Evolutionary conservation across 1,284 basidiomycete species (phyloP), one percentile per base, ranked within the genome.

Genomic region (Sanghuangporus weigelae): DNA sequence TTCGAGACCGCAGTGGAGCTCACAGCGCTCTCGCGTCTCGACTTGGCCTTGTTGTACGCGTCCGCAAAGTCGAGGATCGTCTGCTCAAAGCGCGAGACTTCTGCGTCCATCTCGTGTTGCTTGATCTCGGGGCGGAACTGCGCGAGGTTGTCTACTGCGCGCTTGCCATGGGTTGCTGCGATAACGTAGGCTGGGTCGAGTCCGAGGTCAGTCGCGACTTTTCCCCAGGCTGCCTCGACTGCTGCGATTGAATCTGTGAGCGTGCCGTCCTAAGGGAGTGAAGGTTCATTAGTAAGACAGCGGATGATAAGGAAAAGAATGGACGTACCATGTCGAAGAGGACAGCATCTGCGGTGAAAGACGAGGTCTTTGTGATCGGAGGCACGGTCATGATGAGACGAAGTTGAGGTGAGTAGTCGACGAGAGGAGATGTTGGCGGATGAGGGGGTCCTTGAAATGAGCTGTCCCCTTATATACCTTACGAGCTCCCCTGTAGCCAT

Each of bases 161-260:
- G 85, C 71, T 90, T 87, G 70, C 90, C 90, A 72, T 92, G 90
- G 12, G 89, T 91, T 48, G 87, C 87, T 38, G 83, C 83, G 71
- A 88, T 88, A 65, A 89, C 84, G 63, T 82, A 79, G 64, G 76
- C 77, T 11, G 85, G 86, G 73, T 89, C 85, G 72, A 85, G 82
- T 59, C 84, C 85, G 54, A 89, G 82, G 72, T 89, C 86, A 50
- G 77, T 77, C 2, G 90, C 89, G 57, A 92, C 88, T 68, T 86
- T 86, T 40, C 83, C 83, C 90, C 90, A 92, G 7, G 90, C 90
- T 6, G 87, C 87, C 73, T 92, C 90, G 67, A 91, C 87, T 8
- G 90, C 89, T 26, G 84, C 77, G 71, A 90, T 90, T 35, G 87
- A 89, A 71, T 90, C 87, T 59, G 89, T 90, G 62, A 90, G 77